Base-by-base conservation (phyloP, 2,329 filamentous ascomycete species). In the Fusarium sp. region DNA sequence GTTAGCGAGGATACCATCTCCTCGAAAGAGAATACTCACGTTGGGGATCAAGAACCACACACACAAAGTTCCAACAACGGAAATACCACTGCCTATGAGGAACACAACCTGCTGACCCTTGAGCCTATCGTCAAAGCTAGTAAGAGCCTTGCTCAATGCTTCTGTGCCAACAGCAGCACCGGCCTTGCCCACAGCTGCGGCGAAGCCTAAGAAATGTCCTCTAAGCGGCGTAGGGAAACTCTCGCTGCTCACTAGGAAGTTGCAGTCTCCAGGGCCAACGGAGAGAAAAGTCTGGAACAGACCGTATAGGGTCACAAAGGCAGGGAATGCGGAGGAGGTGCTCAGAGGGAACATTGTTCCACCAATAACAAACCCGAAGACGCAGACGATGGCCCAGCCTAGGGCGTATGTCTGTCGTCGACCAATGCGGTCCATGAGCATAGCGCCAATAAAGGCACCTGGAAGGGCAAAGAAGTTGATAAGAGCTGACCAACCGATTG, bases 301-400 rank as follows among this genome's bases (percentile, higher is more conserved):
- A 7, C 50, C 50, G 9, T 53, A 53, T n/a, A 53, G 50, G 1
- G 50, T 53, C 2, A 53, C 50, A 9, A 53, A 53, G 3, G 50
- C 79, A 0, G 84, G 83, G 74, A 51, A 84, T 83, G n/a, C 81
- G 79, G 13, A 81, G 83, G 66, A 86, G 80, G 38, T 80, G 74
- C 36, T 83, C 74, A 66, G 84, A 86, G 1, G 55, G 14, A 31
- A 49, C 55, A 58, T 58, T 11, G 83, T 76, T 49, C 80, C 80
- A 18, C 85, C 84, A 50, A 86, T 84, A 53, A 85, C 83, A 31
- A 86, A 78, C 1, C 84, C 84, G 57, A 86, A 83, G 40, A 86
- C 74, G 8, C 55, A 85, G 73, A 59, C 86, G 85, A 14, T 83
- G 83, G 6, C 75, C 76, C 69, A 86, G 85, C 0, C 84, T 84